Evolutionary conservation across 2,329 filamentous ascomycete genomes (phyloP).

Genomic region (Xylaria sp.): DNA sequence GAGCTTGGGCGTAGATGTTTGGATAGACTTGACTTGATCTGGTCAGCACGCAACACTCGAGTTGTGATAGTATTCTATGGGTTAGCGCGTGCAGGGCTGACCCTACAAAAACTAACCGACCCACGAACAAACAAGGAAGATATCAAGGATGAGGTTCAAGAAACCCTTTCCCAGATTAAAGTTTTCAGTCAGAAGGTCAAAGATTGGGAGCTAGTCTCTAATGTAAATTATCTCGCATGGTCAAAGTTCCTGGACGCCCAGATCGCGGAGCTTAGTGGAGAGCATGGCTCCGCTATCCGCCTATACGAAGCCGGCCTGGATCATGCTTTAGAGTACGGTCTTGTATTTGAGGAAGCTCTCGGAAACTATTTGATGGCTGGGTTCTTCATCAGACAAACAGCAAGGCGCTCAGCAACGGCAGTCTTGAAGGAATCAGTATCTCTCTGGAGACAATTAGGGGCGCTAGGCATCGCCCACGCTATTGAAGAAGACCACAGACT

Average conservation of each 20-base stretch:
- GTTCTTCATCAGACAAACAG: conserved; percentile 72
- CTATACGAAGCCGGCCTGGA: conserved; percentile 78
- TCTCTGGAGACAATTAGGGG: conserved; percentile 75
- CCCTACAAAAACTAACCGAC: conserved; percentile 62
- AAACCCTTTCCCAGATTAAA: conserved; percentile 64
- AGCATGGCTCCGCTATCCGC: conserved; percentile 68
- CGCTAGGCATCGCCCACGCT: conserved; percentile 73
- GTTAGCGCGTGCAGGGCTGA: conserved; percentile 63
- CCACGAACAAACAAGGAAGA: conserved; percentile 58
- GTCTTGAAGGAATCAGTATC: conserved; percentile 74
- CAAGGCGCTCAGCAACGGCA: conserved; percentile 75
- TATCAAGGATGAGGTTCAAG: conserved; percentile 56
- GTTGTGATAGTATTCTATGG: conserved; percentile 70
- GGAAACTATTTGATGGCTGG: conserved; percentile 80
- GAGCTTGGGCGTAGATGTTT: conserved; percentile 65
- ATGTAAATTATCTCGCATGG: conserved; percentile 79
- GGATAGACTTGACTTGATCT: conserved; percentile 61
- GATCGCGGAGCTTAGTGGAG: conserved; percentile 69
- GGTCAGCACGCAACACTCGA: conserved; percentile 69
- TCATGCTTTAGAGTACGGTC: conserved; percentile 74
- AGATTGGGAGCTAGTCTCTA: conserved; percentile 71
- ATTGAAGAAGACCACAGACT: conserved; percentile 76
- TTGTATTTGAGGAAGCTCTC: conserved; percentile 77
- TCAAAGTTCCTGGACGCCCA: conserved; percentile 75
- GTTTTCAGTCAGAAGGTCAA: conserved; percentile 70